Evolutionary conservation across 169 alveolate species (phyloP), one percentile per base, ranked within the genome.

Genomic region (Plasmodium inui): DNA sequence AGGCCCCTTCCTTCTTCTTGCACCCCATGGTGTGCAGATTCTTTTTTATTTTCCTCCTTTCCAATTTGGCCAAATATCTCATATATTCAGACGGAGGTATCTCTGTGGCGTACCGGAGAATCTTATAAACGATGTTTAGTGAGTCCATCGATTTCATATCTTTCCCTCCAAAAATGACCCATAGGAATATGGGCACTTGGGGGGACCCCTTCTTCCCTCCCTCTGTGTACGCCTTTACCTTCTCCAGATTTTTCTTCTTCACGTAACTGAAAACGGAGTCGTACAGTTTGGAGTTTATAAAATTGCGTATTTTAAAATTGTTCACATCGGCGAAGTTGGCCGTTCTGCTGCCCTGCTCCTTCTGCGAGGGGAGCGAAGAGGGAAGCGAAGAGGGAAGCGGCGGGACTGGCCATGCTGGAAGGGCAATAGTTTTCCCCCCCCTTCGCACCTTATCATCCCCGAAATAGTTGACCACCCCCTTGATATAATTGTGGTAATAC

Each of bases 91-190:
- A 76, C 46, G 94, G 94, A 17, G 94, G 94, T n/a, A 89, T 89
- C 34, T 89, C 94, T 37, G 94, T 89, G 26, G 94, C 94, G 50
- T 89, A 89, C 41, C 94, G 28, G 9, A 89, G 46, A 19, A 89
- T 80, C 34, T 89, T 89, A 30, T 89, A 89, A 26, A 89, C 90
- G 32, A 50, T 79, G 82, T 79, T 89, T 78, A 89, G 32, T 12
- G 94, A 89, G 10, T 89, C 94, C 83, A 89, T 89, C 14, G 94
- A 89, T 10, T 89, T 89, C 94, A 89, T 89, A 67, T 89, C 94
- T 26, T 89, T 89, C 34, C 94, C 94, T 9, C 94, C 94, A 57
- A 89, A 89, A 44, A 89, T 79, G n/a, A 89, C 76, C 94, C 94
- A 89, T 22, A 89, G 12, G 28, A 34, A 89, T 8, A 89, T 89